phyloP scores from a whole-genome alignment of 73 alveolate species.

The Paramecium pentaurelia region DNA sequence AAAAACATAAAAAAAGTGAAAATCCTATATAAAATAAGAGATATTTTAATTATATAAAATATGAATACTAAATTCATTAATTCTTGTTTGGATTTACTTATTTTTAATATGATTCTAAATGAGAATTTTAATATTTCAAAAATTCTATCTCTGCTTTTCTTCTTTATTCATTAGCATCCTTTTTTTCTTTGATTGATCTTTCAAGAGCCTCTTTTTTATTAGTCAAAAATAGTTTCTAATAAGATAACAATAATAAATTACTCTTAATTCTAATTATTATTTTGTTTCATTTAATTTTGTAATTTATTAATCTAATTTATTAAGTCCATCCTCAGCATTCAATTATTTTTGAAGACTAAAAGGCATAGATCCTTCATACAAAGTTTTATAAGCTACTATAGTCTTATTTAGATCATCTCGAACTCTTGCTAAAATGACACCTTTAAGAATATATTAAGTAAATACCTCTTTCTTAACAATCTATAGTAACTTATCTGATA shows the following conservation, averaged over 20 bases:
- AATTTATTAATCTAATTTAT: background rate
- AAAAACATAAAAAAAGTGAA: background rate
- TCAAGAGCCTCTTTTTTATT: constrained; percentile 3
- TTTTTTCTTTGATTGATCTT: background rate
- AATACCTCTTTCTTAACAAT: constrained; percentile 85
- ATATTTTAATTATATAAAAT: background rate
- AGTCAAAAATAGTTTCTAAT: background rate
- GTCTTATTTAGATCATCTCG: constrained; percentile 72
- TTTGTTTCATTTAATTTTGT: background rate
- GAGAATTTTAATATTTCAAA: constrained; percentile 3
- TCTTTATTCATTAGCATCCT: constrained; percentile 10
- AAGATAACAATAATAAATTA: background rate
- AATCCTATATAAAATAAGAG: background rate
- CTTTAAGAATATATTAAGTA: background rate
- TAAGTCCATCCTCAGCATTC: constrained; percentile 22
- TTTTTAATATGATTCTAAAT: constrained; percentile 10
- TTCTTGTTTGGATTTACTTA: background rate
- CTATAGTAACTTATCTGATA: constrained; percentile 87
- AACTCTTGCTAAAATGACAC: constrained; percentile 80
- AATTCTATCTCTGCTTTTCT: constrained; percentile 28
- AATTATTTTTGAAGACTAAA: background rate
- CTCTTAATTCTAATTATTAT: background rate
- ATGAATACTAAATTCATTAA: background rate
- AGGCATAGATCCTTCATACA: constrained; percentile 38
- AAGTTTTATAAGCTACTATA: background rate